phyloP scores from a whole-genome alignment of 805 yeast genomes.

The Teunomyces tritomae region DNA sequence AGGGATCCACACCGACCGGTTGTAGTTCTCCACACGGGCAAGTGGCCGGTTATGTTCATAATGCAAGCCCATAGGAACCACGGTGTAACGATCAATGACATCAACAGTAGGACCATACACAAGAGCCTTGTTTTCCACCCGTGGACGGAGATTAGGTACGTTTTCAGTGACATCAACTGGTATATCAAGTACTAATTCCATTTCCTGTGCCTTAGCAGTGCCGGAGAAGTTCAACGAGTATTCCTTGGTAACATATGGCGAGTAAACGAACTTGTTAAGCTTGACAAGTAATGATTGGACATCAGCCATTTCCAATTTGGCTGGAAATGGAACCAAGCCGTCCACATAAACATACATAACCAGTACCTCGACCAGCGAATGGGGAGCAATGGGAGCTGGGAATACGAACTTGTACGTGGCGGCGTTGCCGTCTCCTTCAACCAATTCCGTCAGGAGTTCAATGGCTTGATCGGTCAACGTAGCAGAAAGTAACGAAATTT shows the following conservation, averaged over 20 bases:
- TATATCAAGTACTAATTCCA: constrained; percentile 28
- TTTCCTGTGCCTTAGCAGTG: constrained; percentile 44
- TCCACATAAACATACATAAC: constrained; percentile 50
- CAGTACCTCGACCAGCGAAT: constrained; percentile 47
- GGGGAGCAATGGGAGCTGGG: constrained; percentile 68
- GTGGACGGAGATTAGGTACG: constrained; percentile 33
- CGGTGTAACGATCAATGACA: constrained; percentile 45
- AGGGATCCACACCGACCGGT: constrained; percentile 84
- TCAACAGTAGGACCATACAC: constrained; percentile 54
- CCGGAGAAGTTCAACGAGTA: constrained; percentile 49
- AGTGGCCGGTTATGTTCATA: constrained; percentile 69
- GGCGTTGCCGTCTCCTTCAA: constrained; percentile 5
- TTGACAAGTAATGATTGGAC: constrained; percentile 57
- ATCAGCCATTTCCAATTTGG: constrained; percentile 54
- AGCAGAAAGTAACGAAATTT: constrained; percentile 45
- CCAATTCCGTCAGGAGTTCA: constrained; percentile 22
- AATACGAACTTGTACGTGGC: constrained; percentile 45
- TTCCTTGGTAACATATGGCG: constrained; percentile 57
- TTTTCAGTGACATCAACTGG: constrained; percentile 14
- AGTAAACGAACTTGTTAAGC: constrained; percentile 54
- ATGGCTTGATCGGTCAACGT: constrained; percentile 24
- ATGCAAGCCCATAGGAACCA: constrained; percentile 50
- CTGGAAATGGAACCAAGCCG: constrained; percentile 60
- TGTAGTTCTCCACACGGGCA: constrained; percentile 54
- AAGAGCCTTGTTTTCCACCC: constrained; percentile 39